Evolutionary conservation across 176 grass and related monocot species (phyloP), one percentile per base, ranked within the genome.

Genomic region (Juncus inflexus): DNA sequence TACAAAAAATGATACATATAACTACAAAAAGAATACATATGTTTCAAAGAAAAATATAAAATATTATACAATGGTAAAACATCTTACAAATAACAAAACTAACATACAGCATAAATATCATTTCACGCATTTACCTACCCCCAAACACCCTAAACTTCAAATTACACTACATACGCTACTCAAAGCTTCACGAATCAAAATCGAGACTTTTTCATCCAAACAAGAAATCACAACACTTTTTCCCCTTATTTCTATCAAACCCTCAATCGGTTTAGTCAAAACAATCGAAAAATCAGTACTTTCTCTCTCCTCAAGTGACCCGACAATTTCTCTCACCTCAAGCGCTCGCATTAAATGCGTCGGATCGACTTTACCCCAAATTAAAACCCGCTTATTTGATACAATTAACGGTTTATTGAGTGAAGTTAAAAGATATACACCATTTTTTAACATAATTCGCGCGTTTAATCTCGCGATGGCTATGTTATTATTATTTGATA

Each of bases 401-500:
- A n/a, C 52, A 55, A 62, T 39, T 1, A 58, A 14, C 36, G n/a
- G 72, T 40, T 75, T 70, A 61, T 67, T 75, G n/a, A 51, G 43
- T 9, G 70, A 42, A 58, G 41, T 74, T 64, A 97, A 72, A 62
- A 72, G 13, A 58, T 89, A 97, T 19, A 64, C 76, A 11, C 92
- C 82, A 60, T 81, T 86, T 58, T 74, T 86, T 78, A 91, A 58
- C 16, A 82, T 67, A 47, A 91, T 65, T 37, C 78, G 86, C 36
- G 84, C 62, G 28, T 81, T 84, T 64, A 97, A 66, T 74, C 87
- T 90, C 3, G 92, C 85, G 13, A 86, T 70, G 19, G 87, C 87
- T 3, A 74, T 74, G 40, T 77, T 79, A 16, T 77, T 62, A 39
- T 77, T 79, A 16, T 77, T 62, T 1, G 38, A 35, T 52, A 91